Conservation (phyloP, 805 yeast species). For the Limtongia smithiae region DNA sequence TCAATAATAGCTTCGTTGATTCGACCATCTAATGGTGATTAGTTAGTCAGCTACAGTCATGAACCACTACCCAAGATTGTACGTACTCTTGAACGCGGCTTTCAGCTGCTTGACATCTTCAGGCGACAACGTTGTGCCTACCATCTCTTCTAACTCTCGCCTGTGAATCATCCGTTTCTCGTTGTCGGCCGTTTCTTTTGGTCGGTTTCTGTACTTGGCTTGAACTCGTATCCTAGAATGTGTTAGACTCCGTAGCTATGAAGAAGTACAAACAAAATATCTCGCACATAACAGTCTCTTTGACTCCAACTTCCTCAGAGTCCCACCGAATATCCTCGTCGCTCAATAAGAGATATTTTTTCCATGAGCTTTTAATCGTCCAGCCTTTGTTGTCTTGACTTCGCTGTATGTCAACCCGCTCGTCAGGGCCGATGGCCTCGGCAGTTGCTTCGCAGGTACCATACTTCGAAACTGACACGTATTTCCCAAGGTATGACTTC, state of each 20-base stretch:
- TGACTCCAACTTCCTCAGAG: constrained; percentile 26
- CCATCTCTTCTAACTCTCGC: constrained; percentile 31
- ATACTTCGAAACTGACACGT: constrained; percentile 28
- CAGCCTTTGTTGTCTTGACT: constrained; percentile 29
- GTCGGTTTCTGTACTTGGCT: constrained; percentile 25
- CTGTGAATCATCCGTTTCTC: constrained; percentile 26
- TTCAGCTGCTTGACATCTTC: constrained; percentile 30
- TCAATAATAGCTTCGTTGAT: constrained; percentile 41
- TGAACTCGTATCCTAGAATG: constrained; percentile 32
- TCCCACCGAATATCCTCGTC: constrained; percentile 3
- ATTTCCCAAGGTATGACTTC: constrained; percentile 36
- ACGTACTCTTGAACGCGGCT: constrained; percentile 30
- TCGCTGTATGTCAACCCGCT: constrained; percentile 31
- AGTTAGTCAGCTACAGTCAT: not conserved
- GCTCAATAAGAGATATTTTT: constrained; percentile 25
- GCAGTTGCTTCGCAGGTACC: constrained; percentile 33
- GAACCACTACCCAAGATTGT: not conserved
- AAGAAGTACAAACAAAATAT: not conserved
- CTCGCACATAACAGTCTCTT: constrained; percentile 18
- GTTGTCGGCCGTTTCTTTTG: constrained; percentile 3
- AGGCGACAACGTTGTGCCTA: constrained; percentile 30
- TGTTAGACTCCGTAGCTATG: not conserved
- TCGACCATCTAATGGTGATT: constrained; percentile 32
- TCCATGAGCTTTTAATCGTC: constrained; percentile 26
- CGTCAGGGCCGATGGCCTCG: constrained; percentile 38